These are phyloP conservation scores for Lipomyces oligophaga DNA, from an alignment of 805 yeast genomes.

Conservation along the genomic window DNA sequence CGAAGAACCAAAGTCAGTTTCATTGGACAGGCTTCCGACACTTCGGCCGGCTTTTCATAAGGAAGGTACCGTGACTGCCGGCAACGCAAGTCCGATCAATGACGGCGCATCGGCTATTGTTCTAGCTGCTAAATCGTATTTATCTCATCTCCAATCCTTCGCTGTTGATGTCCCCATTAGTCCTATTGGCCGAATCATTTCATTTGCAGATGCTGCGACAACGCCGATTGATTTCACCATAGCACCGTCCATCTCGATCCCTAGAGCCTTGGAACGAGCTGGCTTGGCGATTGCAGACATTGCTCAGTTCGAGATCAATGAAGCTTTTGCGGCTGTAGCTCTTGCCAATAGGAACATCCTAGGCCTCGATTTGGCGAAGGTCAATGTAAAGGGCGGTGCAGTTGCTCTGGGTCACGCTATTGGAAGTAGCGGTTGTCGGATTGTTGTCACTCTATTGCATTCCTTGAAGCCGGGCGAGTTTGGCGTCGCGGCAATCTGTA, in stretches of 20 bases:
- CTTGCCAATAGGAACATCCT: conserved; percentile 72
- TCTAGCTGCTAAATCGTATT: conserved; percentile 72
- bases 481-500: conserved; percentile 93
- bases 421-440: conserved; percentile 92
- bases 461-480: conserved; percentile 61
- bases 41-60: conserved; percentile 89
- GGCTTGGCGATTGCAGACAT: conserved; percentile 58
- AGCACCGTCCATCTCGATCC: conserved; percentile 89
- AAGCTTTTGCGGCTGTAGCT: conserved; percentile 93
- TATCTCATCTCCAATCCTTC: conserved; percentile 47
- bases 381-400: conserved; percentile 92
- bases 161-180: conserved; percentile 50
- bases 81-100: conserved; percentile 87
- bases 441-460: conserved; percentile 53
- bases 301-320: conserved; percentile 86
- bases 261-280: conserved; percentile 84
- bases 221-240: conserved; percentile 88
- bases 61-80: conserved; percentile 94
- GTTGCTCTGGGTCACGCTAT: conserved; percentile 94
- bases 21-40: conserved; percentile 63
- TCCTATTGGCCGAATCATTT: conserved; percentile 67
- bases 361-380: conserved; percentile 60
- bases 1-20: conserved; percentile 70
- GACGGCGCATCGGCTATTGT: conserved; percentile 95
- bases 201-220: conserved; percentile 97